phyloP scores from a whole-genome alignment of 768 basidiomycete genomes.

The Pleurotus salmoneostramineus region DNA sequence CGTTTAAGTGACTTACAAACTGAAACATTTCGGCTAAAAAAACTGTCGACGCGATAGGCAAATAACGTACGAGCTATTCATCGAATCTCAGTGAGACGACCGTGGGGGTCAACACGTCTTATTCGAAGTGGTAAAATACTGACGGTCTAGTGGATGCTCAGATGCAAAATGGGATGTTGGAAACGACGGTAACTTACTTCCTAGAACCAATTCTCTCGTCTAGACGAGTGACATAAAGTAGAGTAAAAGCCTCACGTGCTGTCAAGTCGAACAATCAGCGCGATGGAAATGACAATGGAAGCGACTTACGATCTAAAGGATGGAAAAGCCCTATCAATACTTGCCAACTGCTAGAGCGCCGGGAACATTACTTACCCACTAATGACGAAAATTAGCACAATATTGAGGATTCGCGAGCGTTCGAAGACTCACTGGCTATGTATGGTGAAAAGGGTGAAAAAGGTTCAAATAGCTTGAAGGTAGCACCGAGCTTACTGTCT shows the following conservation, averaged over 20 bases:
- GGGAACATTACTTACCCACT: background rate
- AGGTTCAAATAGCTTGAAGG: background rate
- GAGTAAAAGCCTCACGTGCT: background rate
- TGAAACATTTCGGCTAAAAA: background rate
- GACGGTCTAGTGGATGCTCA: background rate
- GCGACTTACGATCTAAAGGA: background rate
- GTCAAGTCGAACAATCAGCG: background rate
- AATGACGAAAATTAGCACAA: background rate
- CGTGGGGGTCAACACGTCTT: background rate
- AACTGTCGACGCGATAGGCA: background rate
- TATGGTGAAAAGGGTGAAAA: background rate
- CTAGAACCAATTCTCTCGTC: background rate
- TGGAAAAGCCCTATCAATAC: background rate
- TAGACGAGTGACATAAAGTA: background rate
- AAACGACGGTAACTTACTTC: background rate
- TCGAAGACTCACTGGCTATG: background rate
- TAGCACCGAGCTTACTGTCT: too few relatives aligned
- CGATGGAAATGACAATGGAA: background rate
- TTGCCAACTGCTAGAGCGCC: background rate
- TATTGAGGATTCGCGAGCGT: background rate
- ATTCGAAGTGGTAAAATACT: background rate
- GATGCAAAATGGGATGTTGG: background rate
- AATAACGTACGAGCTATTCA: background rate
- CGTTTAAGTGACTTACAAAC: background rate
- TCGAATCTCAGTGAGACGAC: too few relatives aligned